Evolutionary conservation across 2,329 filamentous ascomycete species (phyloP), one percentile per base, ranked within the genome.

Genomic region (Neopestalotiopsis clavispora): DNA sequence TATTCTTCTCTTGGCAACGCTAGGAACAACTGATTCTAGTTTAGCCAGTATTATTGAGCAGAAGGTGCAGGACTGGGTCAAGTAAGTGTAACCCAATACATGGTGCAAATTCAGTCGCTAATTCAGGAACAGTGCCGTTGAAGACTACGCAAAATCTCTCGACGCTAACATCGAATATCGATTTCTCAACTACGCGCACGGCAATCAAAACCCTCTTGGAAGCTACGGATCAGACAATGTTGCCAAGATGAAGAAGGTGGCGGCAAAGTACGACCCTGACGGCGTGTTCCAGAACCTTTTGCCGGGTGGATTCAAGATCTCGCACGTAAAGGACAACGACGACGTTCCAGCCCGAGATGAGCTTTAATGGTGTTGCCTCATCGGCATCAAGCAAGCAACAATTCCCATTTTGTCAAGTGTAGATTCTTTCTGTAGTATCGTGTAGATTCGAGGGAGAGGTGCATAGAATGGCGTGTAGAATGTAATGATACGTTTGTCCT

Each of bases 151-250:
- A 13, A 66, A 59, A 32, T 63, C 64, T 12, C 28, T 65, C 20
- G 12, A 45, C n/a, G 62, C 40, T 34, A 28, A 66, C 13, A 20
- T 66, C 14, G 20, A 20, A 28, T 67, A 67, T 6, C 56, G 56
- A 32, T 61, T 62, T 23, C 7, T 64, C n/a, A 66, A 66, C 45
- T 66, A 66, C 14, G 34, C 45, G 34, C 45, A 66, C 52, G 32
- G 30, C 28, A 57, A 38, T 7, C 64, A 59, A 30, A 23, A 42
- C 34, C 64, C 64, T 14, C 64, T 66, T 34, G 30, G 64, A 10
- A 66, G 64, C 52, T 66, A 66, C 49, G 64, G 64, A 7, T 57
- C 32, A 38, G 52, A 66, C 23, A 66, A 58, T 6, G 14, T 66
- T 6, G 38, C 32, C 45, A 66, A 58, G 13, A 45, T 66, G 64